Evolutionary conservation across 805 yeast species (phyloP).

Genomic region (Candida quercuum): DNA sequence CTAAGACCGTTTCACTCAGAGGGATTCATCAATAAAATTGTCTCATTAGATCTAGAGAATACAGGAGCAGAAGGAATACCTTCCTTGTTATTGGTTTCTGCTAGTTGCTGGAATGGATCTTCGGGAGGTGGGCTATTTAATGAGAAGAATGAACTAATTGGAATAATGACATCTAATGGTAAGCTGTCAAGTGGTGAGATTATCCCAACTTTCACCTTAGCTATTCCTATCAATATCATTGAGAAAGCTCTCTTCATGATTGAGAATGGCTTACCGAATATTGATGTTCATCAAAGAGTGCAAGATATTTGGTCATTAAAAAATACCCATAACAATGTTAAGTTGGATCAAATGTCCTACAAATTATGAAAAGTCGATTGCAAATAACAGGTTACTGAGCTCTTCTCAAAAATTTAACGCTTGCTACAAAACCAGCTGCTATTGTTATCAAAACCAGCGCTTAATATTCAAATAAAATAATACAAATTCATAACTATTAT

Average conservation of each 20-base stretch:
- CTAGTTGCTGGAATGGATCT: constrained; percentile 27
- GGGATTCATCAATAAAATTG: constrained; percentile 17
- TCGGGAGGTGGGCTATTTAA: constrained; percentile 26
- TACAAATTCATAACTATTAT: neutral
- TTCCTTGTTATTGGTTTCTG: constrained; percentile 20
- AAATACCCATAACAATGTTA: constrained; percentile 12
- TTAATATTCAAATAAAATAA: too few species aligned
- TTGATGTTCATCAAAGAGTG: constrained; percentile 10
- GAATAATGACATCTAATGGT: constrained; percentile 26
- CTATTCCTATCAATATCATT: constrained; percentile 21
- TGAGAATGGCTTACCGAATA: constrained; percentile 5
- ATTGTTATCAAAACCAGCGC: too few species aligned
- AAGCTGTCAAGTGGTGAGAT: constrained; percentile 23
- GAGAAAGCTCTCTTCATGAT: constrained; percentile 18
- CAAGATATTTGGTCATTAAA: constrained; percentile 21
- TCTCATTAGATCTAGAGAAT: constrained; percentile 10
- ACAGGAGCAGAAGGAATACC: constrained; percentile 1
- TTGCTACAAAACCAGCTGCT: too few species aligned
- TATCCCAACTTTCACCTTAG: constrained; percentile 23
- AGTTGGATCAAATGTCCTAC: constrained; percentile 2
- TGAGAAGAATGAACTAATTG: constrained; percentile 18
- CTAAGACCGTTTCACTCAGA: constrained; percentile 18
- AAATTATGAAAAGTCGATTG: constrained; percentile 1
- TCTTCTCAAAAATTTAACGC: too few species aligned
- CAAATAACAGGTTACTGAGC: neutral